Evolutionary conservation across 1,284 basidiomycete genomes (phyloP), one percentile per base, ranked within the genome.

Genomic region (Irpex sp.): DNA sequence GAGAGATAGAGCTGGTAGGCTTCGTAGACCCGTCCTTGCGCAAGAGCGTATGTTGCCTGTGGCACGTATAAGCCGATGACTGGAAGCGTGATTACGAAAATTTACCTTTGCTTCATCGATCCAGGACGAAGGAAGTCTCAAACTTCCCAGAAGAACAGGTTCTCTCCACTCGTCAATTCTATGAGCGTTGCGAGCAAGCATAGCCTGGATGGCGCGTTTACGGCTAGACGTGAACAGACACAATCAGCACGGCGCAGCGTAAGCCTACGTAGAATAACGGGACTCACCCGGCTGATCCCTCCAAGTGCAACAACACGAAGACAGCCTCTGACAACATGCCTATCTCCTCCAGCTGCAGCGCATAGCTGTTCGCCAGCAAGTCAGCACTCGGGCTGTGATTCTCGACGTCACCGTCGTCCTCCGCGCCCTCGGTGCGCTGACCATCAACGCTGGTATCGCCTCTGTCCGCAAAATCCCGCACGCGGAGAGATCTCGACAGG

Each of bases 271-370:
- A 43, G 39, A 43, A 11, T 43, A 8, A n/a, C 2, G 39, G 33
- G 1, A 82, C 84, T 69, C 70, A 95, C 94, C 91, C 88, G 39
- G 81, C 79, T 26, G 87, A 82, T 15, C 89, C 85, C 73, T 96
- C 92, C 13, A 99, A 79, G 75, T 98, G 96, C 60, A 98, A 79
- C 62, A 98, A 78, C 7, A 98, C 92, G 72, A 98, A 98, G 0
- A 86, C 85, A 3, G 95, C 91, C 78, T 95, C 93, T 67, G 92
- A 89, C 75, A 96, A 87, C 79, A 92, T 81, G 9, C 90, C 95
- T 59, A 85, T 76, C 61, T 83, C 82, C 76, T 98, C 96, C 62
- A 99, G 78, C 75, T 98, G 95, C 54, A 85, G 82, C 0, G 96
- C 95, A 73, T 97, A 99, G 60, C 84, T 87, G 65, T 86, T 88